A percentile compares a stretch with the other conserved stretches of the same genome.
phyloP scores from a whole-genome alignment of 306 rosid species.

The Alnus rubra region DNA sequence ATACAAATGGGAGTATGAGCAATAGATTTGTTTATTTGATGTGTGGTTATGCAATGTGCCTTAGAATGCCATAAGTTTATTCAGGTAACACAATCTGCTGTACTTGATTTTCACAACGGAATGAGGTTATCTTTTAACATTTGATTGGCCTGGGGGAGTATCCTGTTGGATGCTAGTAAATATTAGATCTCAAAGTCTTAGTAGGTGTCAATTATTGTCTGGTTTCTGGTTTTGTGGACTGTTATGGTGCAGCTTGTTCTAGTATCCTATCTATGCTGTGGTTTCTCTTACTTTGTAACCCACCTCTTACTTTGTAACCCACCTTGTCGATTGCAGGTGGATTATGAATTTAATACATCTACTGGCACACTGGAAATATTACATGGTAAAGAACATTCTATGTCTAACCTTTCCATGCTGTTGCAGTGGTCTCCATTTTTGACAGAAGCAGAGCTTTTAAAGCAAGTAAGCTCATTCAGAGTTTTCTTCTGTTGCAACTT shows the following conservation, averaged over 20 bases:
- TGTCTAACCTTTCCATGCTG: constrained; percentile 63
- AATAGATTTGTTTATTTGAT: not conserved
- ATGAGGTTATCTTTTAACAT: not conserved
- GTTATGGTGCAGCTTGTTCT: constrained; percentile 21
- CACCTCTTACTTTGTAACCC: not conserved
- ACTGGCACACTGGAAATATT: constrained; percentile 50
- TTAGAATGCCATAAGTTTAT: not conserved
- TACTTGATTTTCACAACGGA: not conserved
- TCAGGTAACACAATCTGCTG: not conserved
- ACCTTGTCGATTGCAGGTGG: constrained; percentile 64
- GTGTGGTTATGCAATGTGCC: not conserved
- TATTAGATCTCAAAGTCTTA: constrained; percentile 1
- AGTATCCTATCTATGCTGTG: constrained; percentile 14
- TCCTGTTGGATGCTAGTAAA: constrained; percentile 12
- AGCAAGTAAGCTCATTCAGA: constrained; percentile 57
- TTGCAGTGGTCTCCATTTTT: constrained; percentile 89
- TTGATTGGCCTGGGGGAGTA: constrained; percentile 1
- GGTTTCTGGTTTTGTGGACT: constrained; percentile 2
- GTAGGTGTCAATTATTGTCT: constrained; percentile 5
- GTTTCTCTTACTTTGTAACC: not conserved
- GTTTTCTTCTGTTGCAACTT: not conserved
- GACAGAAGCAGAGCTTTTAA: constrained; percentile 77
- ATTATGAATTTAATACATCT: constrained; percentile 56
- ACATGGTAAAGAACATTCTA: constrained; percentile 64
- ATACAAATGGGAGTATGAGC: not conserved